A percentile compares a stretch with the other conserved stretches of the same genome.
phyloP scores from a whole-genome alignment of 23 red algal species.

The Cyanidiococcus yangmingshanensis region DNA sequence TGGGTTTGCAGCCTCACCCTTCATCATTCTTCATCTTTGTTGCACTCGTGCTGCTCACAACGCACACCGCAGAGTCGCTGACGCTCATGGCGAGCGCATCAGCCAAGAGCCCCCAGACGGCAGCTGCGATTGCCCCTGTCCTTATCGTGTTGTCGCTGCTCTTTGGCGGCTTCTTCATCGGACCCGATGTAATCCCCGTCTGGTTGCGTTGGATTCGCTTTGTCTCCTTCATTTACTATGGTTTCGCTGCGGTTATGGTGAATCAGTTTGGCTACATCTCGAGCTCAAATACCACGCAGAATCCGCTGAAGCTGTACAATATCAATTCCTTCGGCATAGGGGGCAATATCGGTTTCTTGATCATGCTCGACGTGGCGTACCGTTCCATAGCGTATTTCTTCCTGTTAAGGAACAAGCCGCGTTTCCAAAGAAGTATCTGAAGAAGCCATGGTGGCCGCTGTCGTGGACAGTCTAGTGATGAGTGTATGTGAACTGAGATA shows the following conservation, averaged over 20 bases:
- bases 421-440: conserved; percentile 7
- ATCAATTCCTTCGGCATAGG: conserved; percentile 16
- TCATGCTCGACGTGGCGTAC: conserved; percentile 15
- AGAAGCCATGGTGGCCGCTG: no score
- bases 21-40: conserved; percentile 67
- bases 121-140: conserved; percentile 61
- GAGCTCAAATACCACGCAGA: background rate
- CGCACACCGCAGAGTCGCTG: conserved; percentile 53
- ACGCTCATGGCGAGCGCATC: conserved; percentile 48
- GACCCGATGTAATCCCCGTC: conserved; percentile 30
- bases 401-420: conserved; percentile 1
- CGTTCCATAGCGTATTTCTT: background rate
- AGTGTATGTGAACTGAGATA: no score
- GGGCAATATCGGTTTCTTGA: conserved; percentile 12
- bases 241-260: conserved; percentile 45
- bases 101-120: conserved; percentile 58
- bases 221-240: conserved; percentile 82
- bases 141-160: conserved; percentile 73
- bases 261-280: conserved; percentile 34
- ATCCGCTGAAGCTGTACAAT: background rate
- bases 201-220: conserved; percentile 76
- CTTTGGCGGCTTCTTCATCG: conserved; percentile 94
- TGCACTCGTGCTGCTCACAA: conserved; percentile 46
- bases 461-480: no score
- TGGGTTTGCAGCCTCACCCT: conserved; percentile 45